Evolutionary conservation across 192 early-diverging fungal species (phyloP), one percentile per base, ranked within the genome.

Genomic region (Gigaspora rosea): DNA sequence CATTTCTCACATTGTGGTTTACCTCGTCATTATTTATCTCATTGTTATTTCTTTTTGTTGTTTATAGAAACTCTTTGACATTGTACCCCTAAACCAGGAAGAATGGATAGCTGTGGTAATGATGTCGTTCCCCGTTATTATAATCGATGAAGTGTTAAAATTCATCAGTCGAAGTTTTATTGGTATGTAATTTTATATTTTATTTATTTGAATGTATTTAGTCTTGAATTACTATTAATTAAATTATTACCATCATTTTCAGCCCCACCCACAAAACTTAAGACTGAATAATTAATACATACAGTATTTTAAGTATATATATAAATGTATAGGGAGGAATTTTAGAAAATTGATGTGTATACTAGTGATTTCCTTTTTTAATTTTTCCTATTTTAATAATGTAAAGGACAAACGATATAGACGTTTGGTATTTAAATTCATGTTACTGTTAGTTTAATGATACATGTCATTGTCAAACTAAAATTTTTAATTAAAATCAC

Each of bases 131-230:
- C 98, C 98, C 12, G 95, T 99, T 20, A 92, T 99, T 65, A 47
- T 95, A 20, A 87, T 98, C 46, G 98, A 99, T 81, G 98, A 99
- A 85, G 72, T 90, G 8, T 85, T 99, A 73, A 99, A 99, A 86
- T 88, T 87, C 75, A 79, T 92, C 36, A 86, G 86, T 36, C 86
- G 89, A 32, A 88, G 83, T 6, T 90, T 77, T 32, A 68, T 85
- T 65, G 75, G 75, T 67, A 46, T 41, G 48, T 54, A 13, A 33
- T 9, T 63, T 33, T 33, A 15, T 8, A 63, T 33, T 33, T 20
- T 32, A 12, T 63, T 16, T 32, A 33, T 35, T 27, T 35, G 11
- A 35, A 6, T 41, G 0, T 41, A 41, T 7, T 41, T 7, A 41
- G 2, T 41, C 7, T 41, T 2, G 22, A 59, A 59, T 59, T 20